Conservation (phyloP, 352 stramenopile species). For the Aphanomyces invadans region DNA sequence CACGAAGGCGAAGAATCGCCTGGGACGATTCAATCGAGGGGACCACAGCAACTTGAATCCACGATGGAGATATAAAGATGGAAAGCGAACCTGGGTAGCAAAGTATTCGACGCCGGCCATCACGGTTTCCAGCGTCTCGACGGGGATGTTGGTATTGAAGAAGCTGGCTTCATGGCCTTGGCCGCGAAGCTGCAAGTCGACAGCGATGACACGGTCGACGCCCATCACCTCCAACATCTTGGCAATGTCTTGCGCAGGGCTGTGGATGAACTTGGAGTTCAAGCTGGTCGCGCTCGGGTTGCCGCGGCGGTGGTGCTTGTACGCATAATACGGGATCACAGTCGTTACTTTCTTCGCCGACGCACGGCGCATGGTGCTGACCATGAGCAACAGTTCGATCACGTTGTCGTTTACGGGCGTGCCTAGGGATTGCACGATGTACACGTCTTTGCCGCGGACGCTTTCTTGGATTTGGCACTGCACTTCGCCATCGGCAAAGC, state of each 20-base stretch:
- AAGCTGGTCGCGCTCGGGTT: conserved; percentile 81
- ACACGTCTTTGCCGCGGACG: conserved; percentile 91
- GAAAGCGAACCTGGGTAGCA: conserved; percentile 67
- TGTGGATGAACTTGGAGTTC: conserved; percentile 90
- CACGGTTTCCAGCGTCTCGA: conserved; percentile 90
- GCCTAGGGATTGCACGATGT: conserved; percentile 89
- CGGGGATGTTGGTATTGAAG: conserved; percentile 84
- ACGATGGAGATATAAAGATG: too few relatives aligned
- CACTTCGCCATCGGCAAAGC: conserved; percentile 90
- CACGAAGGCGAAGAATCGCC: too few relatives aligned
- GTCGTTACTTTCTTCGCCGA: conserved; percentile 91
- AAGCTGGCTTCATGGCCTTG: conserved; percentile 87
- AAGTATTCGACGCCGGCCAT: conserved; percentile 89
- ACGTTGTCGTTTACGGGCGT: conserved; percentile 92
- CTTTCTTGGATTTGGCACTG: conserved; percentile 89
- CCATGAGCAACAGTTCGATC: conserved; percentile 92
- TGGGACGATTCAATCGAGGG: background rate
- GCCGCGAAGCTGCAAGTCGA: conserved; percentile 88
- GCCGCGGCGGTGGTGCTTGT: conserved; percentile 87
- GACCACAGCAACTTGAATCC: background rate
- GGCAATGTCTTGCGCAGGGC: conserved; percentile 76
- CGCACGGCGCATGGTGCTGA: conserved; percentile 88
- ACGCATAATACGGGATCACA: conserved; percentile 91
- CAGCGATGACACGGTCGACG: conserved; percentile 89
- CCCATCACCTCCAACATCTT: conserved; percentile 93